Conservation (phyloP, 805 yeast species). For the Wickerhamiella lipophila region DNA sequence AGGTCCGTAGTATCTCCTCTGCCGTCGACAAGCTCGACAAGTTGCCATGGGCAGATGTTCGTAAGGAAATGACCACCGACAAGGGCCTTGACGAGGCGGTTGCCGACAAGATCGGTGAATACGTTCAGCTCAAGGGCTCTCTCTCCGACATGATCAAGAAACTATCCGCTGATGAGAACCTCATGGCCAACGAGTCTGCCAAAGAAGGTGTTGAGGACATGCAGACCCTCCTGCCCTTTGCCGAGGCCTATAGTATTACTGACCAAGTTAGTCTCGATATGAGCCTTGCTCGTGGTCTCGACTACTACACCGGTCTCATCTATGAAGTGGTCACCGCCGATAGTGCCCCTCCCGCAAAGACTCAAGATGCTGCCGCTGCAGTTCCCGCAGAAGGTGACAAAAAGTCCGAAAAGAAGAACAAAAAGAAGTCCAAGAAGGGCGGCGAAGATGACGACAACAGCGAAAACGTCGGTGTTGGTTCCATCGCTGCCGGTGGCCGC, state of each 20-base stretch:
- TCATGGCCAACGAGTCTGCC: constrained; percentile 59
- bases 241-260: constrained; percentile 65
- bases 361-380: constrained; percentile 35
- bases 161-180: constrained; percentile 44
- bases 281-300: constrained; percentile 93
- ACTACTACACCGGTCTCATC: constrained; percentile 92
- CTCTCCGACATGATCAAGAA: constrained; percentile 34
- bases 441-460: constrained; percentile 79
- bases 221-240: constrained; percentile 56
- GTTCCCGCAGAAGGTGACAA: no score
- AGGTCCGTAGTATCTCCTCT: constrained; percentile 81
- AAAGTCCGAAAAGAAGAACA: constrained; percentile 18
- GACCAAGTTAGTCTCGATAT: constrained; percentile 63
- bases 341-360: constrained; percentile 87
- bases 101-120: constrained; percentile 86
- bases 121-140: constrained; percentile 68
- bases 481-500: constrained; percentile 98
- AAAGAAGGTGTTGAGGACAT: constrained; percentile 72
- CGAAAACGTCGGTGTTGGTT: constrained; percentile 94
- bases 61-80: constrained; percentile 81
- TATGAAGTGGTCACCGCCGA: constrained; percentile 93
- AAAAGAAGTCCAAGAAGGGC: constrained; percentile 30
- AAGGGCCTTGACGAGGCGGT: constrained; percentile 83
- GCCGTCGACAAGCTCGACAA: constrained; percentile 97
- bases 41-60: constrained; percentile 88